Evolutionary conservation across 331 rosid species (phyloP).

Genomic region (Stylosanthes scabra): DNA sequence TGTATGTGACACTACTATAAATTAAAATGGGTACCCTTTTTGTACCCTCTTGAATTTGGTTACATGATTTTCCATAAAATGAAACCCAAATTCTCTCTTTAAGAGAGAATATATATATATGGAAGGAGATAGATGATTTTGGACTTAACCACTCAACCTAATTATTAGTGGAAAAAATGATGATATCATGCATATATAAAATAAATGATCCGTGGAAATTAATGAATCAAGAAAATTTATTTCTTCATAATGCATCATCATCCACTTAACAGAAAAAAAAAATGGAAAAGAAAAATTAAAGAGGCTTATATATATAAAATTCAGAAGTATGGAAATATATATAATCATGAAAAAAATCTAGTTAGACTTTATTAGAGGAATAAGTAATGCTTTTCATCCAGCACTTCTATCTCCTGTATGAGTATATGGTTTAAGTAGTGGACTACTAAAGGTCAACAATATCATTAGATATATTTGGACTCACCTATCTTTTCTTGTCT

Average conservation of each 20-base stretch:
- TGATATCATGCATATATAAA: constrained; percentile 34
- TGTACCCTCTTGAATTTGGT: constrained; percentile 21
- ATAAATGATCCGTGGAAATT: constrained; percentile 45
- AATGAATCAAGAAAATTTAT: constrained; percentile 36
- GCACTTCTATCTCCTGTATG: constrained; percentile 40
- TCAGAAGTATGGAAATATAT: constrained; percentile 30
- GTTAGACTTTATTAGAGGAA: constrained; percentile 36
- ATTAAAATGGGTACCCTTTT: background rate
- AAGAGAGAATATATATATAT: background rate
- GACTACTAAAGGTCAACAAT: constrained; percentile 71
- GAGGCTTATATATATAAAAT: constrained; percentile 39
- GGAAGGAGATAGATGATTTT: constrained; percentile 36
- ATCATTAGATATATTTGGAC: constrained; percentile 77
- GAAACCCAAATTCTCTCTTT: constrained; percentile 20
- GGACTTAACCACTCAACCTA: constrained; percentile 51
- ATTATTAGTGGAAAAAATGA: constrained; percentile 48
- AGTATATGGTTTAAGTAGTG: constrained; percentile 63
- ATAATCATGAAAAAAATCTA: constrained; percentile 31
- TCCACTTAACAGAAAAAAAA: constrained; percentile 57
- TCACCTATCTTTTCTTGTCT: constrained; percentile 78
- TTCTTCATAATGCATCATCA: constrained; percentile 56
- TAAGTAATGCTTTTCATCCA: constrained; percentile 33
- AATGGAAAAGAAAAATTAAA: no score
- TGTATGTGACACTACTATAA: background rate
- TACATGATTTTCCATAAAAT: constrained; percentile 1